Conservation (phyloP, 352 stramenopile genomes). For the Phytophthora melonis region DNA sequence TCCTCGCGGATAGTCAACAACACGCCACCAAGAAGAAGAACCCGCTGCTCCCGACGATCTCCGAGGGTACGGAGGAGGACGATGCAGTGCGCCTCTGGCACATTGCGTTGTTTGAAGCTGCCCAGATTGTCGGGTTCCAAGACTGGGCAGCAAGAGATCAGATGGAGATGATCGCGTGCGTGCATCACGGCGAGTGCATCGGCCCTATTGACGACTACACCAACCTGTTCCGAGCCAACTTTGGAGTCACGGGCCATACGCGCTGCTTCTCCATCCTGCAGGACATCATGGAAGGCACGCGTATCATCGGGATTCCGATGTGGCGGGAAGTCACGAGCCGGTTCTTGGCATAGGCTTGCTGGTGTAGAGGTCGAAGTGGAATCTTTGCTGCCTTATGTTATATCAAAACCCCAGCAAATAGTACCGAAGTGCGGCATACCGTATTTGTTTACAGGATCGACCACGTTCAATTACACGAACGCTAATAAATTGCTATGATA, state of each 20-base stretch:
- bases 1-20: constrained; percentile 4
- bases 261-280: constrained; percentile 57
- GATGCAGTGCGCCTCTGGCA: constrained; percentile 42
- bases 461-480: too few relatives aligned
- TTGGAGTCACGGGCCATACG: constrained; percentile 50
- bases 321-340: constrained; percentile 50
- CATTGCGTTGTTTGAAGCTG: constrained; percentile 54
- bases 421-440: too few relatives aligned
- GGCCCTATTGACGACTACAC: constrained; percentile 54
- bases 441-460: not conserved
- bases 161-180: constrained; percentile 63
- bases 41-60: constrained; percentile 19
- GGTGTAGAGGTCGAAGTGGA: not conserved
- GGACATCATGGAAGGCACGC: constrained; percentile 39
- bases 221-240: constrained; percentile 54
- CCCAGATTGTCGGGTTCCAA: constrained; percentile 48
- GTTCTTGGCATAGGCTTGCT: constrained; percentile 30
- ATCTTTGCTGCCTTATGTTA: not conserved
- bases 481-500: too few relatives aligned
- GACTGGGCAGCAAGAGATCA: constrained; percentile 48
- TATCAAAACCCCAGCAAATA: not conserved
- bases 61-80: constrained; percentile 28
- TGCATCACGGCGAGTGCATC: constrained; percentile 57
- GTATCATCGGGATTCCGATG: constrained; percentile 50
- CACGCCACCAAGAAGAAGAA: constrained; percentile 5